phyloP scores from a whole-genome alignment of 2,329 filamentous ascomycete species.

The Xylariaceae sp. region DNA sequence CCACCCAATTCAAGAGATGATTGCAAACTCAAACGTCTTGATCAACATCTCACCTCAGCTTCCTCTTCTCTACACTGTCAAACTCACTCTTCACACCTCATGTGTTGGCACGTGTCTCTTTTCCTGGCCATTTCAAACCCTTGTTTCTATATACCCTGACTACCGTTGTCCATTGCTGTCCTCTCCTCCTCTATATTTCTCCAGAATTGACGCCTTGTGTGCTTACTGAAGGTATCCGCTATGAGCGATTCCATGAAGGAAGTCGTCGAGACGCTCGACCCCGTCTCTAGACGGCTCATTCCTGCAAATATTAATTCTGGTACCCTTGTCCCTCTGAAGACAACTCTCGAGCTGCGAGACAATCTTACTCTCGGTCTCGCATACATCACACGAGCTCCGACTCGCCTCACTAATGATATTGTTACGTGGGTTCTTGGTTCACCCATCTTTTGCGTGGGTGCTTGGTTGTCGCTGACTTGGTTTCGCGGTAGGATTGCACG shows the following conservation, averaged over 20 bases:
- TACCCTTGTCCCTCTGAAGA: constrained; percentile 58
- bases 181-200: constrained; percentile 6
- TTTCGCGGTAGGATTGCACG: constrained; percentile 44
- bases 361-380: constrained; percentile 57
- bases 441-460: too few relatives aligned
- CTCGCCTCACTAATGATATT: constrained; percentile 66
- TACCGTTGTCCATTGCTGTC: neutral
- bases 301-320: constrained; percentile 29
- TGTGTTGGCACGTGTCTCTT: constrained; percentile 1
- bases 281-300: constrained; percentile 31
- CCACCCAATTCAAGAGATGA: neutral
- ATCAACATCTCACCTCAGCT: neutral
- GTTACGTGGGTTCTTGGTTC: constrained; percentile 56
- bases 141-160: constrained; percentile 1
- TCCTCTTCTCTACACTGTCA: neutral
- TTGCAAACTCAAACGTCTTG: neutral
- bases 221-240: constrained; percentile 31
- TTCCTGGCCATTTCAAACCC: constrained; percentile 1
- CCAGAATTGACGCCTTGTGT: constrained; percentile 26
- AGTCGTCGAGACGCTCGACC: constrained; percentile 36
- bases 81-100: neutral
- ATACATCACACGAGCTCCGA: constrained; percentile 68
- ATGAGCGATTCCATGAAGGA: constrained; percentile 36
- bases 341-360: constrained; percentile 58
- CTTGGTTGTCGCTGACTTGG: too few relatives aligned